phyloP scores from a whole-genome alignment of 176 grass and related monocot genomes.

The Bromus sterilis region DNA sequence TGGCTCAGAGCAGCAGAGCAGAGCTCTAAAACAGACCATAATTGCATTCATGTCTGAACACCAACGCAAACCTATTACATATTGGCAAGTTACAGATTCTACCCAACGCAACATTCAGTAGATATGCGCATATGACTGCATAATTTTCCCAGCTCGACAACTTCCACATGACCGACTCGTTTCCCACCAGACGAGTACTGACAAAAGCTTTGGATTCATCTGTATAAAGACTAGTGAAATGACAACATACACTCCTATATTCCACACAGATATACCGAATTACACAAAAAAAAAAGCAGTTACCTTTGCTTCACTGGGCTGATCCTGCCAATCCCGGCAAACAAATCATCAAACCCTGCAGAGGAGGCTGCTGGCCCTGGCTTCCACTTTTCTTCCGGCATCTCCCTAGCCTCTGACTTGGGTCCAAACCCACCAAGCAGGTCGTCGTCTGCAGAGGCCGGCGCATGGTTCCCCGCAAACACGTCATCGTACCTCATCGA shows the following conservation, averaged over 20 bases:
- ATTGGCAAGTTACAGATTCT: constrained; percentile 4
- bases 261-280: background rate
- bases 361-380: background rate
- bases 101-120: background rate
- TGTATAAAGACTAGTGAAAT: background rate
- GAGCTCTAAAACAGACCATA: background rate
- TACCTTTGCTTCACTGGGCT: constrained; percentile 25
- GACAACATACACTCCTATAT: background rate
- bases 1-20: background rate
- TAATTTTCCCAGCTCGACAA: constrained; percentile 7
- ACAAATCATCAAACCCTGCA: constrained; percentile 68
- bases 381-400: constrained; percentile 32
- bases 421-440: constrained; percentile 53
- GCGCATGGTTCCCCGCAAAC: constrained; percentile 28
- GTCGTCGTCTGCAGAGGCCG: constrained; percentile 53
- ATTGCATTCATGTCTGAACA: background rate
- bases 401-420: constrained; percentile 5
- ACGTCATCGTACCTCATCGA: constrained; percentile 49
- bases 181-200: background rate
- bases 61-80: background rate
- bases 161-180: background rate
- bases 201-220: background rate
- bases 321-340: constrained; percentile 62
- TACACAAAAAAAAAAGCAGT: background rate
- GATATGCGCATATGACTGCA: background rate